phyloP scores from a whole-genome alignment of 164 flowering plant species.

The Kalanchoe fedtschenkoi region DNA sequence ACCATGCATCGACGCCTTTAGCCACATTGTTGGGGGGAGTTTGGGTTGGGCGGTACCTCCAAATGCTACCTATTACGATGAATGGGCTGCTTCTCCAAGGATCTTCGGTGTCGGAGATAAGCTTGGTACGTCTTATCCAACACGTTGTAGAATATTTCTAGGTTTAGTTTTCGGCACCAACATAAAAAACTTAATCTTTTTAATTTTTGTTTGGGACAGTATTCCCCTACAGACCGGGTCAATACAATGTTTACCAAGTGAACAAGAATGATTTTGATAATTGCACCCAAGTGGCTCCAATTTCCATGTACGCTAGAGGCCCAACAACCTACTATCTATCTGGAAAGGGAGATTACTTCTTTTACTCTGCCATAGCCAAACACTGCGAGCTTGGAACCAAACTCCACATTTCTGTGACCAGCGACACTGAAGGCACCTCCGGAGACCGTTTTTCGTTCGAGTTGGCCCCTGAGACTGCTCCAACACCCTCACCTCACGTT shows the following conservation, averaged over 20 bases:
- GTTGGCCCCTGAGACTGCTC: background rate
- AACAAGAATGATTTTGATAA: conserved; percentile 20
- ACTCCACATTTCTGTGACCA: conserved; percentile 24
- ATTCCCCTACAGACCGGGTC: conserved; percentile 23
- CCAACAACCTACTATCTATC: conserved; percentile 18
- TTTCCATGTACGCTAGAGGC: conserved; percentile 12
- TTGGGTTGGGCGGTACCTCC: conserved; percentile 27
- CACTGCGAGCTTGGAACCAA: conserved; percentile 47
- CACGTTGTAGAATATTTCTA: too few species aligned
- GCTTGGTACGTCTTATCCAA: conserved; percentile 18
- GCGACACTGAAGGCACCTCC: conserved; percentile 16
- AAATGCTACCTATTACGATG: conserved; percentile 19
- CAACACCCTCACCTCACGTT: background rate
- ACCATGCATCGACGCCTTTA: conserved; percentile 11
- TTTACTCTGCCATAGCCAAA: conserved; percentile 24
- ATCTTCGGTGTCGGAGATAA: conserved; percentile 32
- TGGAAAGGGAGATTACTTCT: conserved; percentile 25
- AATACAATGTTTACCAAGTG: conserved; percentile 27
- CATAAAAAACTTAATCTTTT: background rate
- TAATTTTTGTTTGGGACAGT: conserved; percentile 13
- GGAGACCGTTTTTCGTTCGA: conserved; percentile 2
- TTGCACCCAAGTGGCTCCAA: conserved; percentile 17
- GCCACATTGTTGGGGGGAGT: conserved; percentile 34
- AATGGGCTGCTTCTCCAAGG: conserved; percentile 35
- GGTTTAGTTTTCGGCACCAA: too few species aligned